Conservation (phyloP, 305 asterid species). For the Fraxinus sp. region DNA sequence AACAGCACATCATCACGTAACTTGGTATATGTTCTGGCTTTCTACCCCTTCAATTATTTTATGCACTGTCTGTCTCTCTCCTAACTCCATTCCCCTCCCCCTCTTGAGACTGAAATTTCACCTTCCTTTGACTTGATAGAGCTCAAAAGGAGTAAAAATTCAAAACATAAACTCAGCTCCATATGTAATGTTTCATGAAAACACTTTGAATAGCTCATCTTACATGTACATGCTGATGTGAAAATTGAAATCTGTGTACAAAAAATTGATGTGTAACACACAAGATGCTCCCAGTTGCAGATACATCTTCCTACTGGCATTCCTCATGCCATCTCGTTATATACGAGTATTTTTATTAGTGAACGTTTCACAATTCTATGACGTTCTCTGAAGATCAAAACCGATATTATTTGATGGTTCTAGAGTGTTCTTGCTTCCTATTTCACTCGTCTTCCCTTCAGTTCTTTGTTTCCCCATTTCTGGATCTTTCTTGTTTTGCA, state of each 20-base stretch:
- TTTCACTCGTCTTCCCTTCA: background rate
- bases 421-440: background rate
- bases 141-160: background rate
- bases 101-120: background rate
- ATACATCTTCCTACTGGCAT: background rate
- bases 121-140: background rate
- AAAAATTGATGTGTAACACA: background rate
- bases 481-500: background rate
- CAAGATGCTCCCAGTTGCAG: background rate
- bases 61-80: background rate
- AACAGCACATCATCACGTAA: background rate
- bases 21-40: background rate
- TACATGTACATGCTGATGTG: background rate
- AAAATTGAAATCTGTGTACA: background rate
- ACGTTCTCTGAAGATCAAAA: background rate
- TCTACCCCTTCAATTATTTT: constrained; percentile 8
- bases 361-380: background rate
- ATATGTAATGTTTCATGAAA: background rate
- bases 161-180: background rate
- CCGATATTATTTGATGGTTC: background rate
- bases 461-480: background rate
- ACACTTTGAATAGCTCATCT: constrained; percentile 10
- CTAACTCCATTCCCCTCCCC: constrained; percentile 9
- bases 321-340: background rate
- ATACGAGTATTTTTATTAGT: background rate